phyloP scores from a whole-genome alignment of 352 stramenopile species.

The Globisporangium spiculum region DNA sequence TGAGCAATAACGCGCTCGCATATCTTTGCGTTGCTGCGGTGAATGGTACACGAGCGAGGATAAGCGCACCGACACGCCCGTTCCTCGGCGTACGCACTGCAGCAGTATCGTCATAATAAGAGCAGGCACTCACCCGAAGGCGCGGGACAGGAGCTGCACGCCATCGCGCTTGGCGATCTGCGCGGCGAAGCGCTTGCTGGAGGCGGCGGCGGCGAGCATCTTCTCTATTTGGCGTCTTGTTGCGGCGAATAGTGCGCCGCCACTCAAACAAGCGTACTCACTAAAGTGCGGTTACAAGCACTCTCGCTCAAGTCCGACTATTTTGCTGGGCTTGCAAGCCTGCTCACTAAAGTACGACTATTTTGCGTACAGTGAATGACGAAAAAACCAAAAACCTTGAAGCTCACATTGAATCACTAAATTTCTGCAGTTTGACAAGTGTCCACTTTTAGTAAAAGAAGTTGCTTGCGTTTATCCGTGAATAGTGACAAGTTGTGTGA shows the following conservation, averaged over 20 bases:
- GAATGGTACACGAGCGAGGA: neutral
- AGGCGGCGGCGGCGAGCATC: constrained; percentile 15
- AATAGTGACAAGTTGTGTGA: too few species aligned
- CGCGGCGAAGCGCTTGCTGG: constrained; percentile 9
- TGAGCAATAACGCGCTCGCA: neutral
- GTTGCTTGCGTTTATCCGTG: too few species aligned
- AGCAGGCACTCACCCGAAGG: constrained; percentile 52
- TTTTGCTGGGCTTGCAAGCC: too few species aligned
- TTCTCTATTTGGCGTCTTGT: neutral
- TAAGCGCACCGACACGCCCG: too few species aligned
- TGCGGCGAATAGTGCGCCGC: neutral
- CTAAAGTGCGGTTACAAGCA: too few species aligned
- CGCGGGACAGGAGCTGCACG: constrained; percentile 42
- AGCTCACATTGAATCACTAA: too few species aligned
- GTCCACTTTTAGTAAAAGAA: too few species aligned
- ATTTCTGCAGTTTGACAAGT: too few species aligned
- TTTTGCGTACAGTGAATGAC: too few species aligned
- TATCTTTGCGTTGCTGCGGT: neutral
- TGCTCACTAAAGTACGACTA: too few species aligned
- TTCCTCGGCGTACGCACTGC: neutral
- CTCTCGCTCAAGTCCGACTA: too few species aligned
- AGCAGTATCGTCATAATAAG: neutral
- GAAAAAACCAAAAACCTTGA: too few species aligned
- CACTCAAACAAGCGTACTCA: neutral
- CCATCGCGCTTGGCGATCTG: constrained; percentile 35